A percentile compares a stretch with the other conserved stretches of the same genome.
phyloP scores from a whole-genome alignment of 768 basidiomycete species.

The Rhizopogon vesiculosus region DNA sequence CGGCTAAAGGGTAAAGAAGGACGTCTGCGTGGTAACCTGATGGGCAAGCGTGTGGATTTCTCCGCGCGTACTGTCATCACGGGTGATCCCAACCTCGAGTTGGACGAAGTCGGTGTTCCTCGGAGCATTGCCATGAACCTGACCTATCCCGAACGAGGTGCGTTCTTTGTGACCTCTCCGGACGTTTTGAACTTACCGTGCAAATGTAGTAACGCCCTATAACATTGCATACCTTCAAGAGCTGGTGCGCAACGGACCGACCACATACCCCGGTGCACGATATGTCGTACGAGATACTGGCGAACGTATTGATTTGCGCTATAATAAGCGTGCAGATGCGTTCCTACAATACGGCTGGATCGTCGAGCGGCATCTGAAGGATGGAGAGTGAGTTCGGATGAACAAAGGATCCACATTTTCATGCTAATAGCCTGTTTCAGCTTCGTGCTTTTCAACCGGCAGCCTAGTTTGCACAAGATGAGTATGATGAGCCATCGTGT shows the following conservation, averaged over 20 bases:
- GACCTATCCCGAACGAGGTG: conserved; percentile 95
- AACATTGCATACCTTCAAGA: conserved; percentile 94
- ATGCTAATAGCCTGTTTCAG: conserved; percentile 34
- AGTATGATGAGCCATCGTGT: conserved; percentile 99
- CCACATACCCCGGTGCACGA: conserved; percentile 91
- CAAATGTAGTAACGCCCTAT: conserved; percentile 81
- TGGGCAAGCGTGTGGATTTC: conserved; percentile 99
- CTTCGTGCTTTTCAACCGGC: conserved; percentile 94
- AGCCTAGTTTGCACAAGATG: conserved; percentile 99
- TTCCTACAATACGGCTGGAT: conserved; percentile 98
- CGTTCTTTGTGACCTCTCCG: conserved; percentile 11
- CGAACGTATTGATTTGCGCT: conserved; percentile 93
- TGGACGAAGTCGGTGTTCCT: conserved; percentile 97
- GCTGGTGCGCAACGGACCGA: conserved; percentile 91
- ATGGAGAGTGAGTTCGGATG: conserved; percentile 81
- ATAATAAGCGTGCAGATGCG: conserved; percentile 93
- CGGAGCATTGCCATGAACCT: conserved; percentile 94
- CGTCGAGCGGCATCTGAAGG: conserved; percentile 94
- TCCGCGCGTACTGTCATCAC: conserved; percentile 99
- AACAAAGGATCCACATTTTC: not conserved
- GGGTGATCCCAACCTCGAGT: conserved; percentile 93
- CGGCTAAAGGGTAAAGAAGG: conserved; percentile 99
- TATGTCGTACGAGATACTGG: conserved; percentile 97
- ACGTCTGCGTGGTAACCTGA: conserved; percentile 93
- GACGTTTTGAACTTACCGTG: conserved; percentile 7